Conservation (phyloP, 805 yeast species). For the Cyberlindnera misumaiensis region DNA sequence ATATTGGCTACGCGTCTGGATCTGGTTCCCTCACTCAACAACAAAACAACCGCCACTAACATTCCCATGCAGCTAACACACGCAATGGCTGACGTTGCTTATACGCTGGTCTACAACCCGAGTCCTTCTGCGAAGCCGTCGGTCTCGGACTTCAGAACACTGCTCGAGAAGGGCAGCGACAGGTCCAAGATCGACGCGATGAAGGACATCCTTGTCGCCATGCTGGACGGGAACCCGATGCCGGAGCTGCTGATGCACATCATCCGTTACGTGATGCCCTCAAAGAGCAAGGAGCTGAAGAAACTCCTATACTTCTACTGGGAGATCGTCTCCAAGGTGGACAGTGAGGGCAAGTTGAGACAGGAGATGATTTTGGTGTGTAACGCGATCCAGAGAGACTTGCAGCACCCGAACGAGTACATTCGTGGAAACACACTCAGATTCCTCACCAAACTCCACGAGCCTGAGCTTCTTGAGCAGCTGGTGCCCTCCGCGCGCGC, state of each 20-base stretch:
- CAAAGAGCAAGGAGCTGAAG: slow-evolving; percentile 83
- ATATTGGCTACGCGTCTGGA: no score
- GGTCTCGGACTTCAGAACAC: slow-evolving; percentile 63
- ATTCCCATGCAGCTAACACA: neutral
- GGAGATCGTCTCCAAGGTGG: slow-evolving; percentile 95
- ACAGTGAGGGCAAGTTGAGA: slow-evolving; percentile 81
- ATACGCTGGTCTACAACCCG: slow-evolving; percentile 77
- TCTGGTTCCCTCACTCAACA: no score
- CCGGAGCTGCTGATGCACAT: slow-evolving; percentile 94
- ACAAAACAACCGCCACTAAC: no score
- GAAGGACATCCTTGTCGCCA: slow-evolving; percentile 78
- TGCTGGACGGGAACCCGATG: slow-evolving; percentile 89
- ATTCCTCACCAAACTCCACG: slow-evolving; percentile 83
- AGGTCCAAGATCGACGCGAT: slow-evolving; percentile 83
- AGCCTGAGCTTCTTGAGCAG: slow-evolving; percentile 91
- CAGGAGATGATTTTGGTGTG: slow-evolving; percentile 99
- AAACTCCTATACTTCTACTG: slow-evolving; percentile 91
- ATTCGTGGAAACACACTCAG: slow-evolving; percentile 93
- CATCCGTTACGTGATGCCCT: slow-evolving; percentile 96
- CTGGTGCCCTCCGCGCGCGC: slow-evolving; percentile 87
- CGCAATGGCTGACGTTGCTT: slow-evolving; percentile 38
- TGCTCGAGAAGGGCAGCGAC: slow-evolving; percentile 85
- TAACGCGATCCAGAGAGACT: slow-evolving; percentile 94
- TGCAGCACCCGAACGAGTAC: slow-evolving; percentile 97
- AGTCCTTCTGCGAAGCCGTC: slow-evolving; percentile 53